Percentiles rank a stretch among this genome's conserved stretches.
Evolutionary conservation across 2,329 filamentous ascomycete genomes (phyloP).

Genomic region (Venturia pyrina): DNA sequence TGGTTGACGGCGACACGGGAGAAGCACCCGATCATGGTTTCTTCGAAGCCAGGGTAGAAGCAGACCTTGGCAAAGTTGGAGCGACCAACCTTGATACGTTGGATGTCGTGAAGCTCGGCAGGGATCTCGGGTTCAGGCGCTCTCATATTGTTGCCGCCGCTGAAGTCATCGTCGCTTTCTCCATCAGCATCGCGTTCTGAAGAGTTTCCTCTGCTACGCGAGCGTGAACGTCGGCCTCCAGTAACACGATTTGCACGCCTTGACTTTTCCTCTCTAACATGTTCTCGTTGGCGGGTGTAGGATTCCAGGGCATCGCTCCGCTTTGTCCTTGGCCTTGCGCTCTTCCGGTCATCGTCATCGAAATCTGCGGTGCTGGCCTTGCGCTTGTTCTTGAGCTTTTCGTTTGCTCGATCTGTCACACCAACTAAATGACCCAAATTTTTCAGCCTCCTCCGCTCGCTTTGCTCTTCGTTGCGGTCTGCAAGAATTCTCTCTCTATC

Average conservation of each 20-base stretch:
- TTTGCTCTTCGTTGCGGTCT: conserved; percentile 73
- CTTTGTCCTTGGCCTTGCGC: conserved; percentile 41
- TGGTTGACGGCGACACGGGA: conserved; percentile 75
- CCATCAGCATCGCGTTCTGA: conserved; percentile 48
- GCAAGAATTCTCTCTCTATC: conserved; percentile 85
- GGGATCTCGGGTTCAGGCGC: conserved; percentile 45
- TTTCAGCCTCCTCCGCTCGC: conserved; percentile 71
- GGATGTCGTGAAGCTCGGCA: conserved; percentile 68
- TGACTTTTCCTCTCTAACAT: conserved; percentile 45
- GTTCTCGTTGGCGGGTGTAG: conserved; percentile 51
- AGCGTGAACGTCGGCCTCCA: conserved; percentile 29
- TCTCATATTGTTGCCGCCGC: neutral
- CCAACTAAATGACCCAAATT: conserved; percentile 63
- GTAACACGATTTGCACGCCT: conserved; percentile 38
- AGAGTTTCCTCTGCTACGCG: conserved; percentile 20
- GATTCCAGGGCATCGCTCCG: conserved; percentile 67
- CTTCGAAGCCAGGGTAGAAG: conserved; percentile 84
- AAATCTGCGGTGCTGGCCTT: conserved; percentile 71
- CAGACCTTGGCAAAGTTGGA: conserved; percentile 83
- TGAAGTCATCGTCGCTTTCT: conserved; percentile 45
- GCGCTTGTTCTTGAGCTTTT: conserved; percentile 43
- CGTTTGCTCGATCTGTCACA: conserved; percentile 39
- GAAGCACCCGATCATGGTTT: conserved; percentile 73
- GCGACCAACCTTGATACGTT: conserved; percentile 73
- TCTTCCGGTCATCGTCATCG: conserved; percentile 67